Base-by-base conservation (phyloP, 2,329 filamentous ascomycete species). In the Emmonsiellopsis sp. region DNA sequence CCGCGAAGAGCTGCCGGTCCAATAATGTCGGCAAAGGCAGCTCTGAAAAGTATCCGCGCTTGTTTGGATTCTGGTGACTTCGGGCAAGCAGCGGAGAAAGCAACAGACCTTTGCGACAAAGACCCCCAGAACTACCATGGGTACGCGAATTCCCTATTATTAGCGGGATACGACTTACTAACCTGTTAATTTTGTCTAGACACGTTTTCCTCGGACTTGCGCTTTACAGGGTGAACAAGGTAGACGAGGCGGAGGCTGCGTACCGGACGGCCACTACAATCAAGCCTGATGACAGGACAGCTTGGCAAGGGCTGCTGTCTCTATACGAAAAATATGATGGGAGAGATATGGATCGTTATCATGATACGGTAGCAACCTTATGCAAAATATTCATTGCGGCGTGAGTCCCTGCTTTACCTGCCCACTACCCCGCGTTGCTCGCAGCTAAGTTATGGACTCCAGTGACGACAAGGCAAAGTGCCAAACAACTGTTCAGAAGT, bases 141-240 rank as follows among this genome's bases (percentile, higher is more conserved):
- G 80, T 89, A 74, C 57, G 82, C 67, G 32, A 11, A 40, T 16
- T 2, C 35, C n/a, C 26, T 34, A 40, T 38, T 15, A 11, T 26
- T 8, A 11, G 2, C 7, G 9, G 6, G 11, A 30, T 35, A 48
- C 15, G 31, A 9, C 20, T 5, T 15, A 41, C 38, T 11, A 42
- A 46, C 41, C 11, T 53, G 34, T 57, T 60, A 52, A 60, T 35
- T 32, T 38, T 7, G 16, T 13, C 15, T 56, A 89, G 86, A 30
- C 81, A 88, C 59, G 79, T 97, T n/a, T 94, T 96, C 65, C 76
- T 95, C 15, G 93, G 89, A 1, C 89, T 94, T 67, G 87, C 88
- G 1, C 76, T 86, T 45, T 89, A 95, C 68, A 93, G 90, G 67
- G 80, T 86, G 57, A 81, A 82, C 56, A 80, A 83, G 56, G 72